These are phyloP conservation scores for Farysia itapuensis DNA, from an alignment of 1,284 basidiomycete species.

Conservation along the genomic window DNA sequence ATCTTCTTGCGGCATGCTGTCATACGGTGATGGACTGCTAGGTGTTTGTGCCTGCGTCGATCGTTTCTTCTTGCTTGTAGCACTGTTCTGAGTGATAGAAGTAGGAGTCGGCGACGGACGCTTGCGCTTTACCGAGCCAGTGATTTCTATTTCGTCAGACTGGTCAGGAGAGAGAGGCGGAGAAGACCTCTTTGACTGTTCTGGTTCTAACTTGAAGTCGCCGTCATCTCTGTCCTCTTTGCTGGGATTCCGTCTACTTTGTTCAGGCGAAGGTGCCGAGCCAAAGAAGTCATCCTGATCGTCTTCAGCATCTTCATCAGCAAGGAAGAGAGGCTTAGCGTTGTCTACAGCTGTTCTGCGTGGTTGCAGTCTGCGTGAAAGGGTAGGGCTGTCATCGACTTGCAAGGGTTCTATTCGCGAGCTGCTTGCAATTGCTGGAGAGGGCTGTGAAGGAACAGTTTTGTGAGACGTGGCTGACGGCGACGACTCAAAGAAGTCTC, in stretches of 20 bases:
- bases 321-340: constrained; percentile 29
- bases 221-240: constrained; percentile 1
- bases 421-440: neutral
- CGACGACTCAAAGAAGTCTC: constrained; percentile 38
- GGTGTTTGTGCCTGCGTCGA: neutral
- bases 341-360: constrained; percentile 16
- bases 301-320: constrained; percentile 13
- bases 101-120: neutral
- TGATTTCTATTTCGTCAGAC: too few species aligned
- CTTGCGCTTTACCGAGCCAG: neutral
- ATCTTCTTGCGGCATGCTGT: constrained; percentile 1
- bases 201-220: neutral
- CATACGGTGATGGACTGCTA: neutral
- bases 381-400: neutral
- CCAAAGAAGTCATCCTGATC: constrained; percentile 13
- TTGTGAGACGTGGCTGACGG: constrained; percentile 19
- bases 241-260: neutral
- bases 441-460: neutral
- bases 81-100: constrained; percentile 15
- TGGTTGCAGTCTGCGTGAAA: constrained; percentile 17
- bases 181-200: neutral
- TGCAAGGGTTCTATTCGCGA: too few species aligned
- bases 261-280: neutral
- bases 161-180: constrained; percentile 10
- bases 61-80: constrained; percentile 17